Evolutionary conservation across 2,329 filamentous ascomycete species (phyloP).

Genomic region (Fusarium coffeatum): DNA sequence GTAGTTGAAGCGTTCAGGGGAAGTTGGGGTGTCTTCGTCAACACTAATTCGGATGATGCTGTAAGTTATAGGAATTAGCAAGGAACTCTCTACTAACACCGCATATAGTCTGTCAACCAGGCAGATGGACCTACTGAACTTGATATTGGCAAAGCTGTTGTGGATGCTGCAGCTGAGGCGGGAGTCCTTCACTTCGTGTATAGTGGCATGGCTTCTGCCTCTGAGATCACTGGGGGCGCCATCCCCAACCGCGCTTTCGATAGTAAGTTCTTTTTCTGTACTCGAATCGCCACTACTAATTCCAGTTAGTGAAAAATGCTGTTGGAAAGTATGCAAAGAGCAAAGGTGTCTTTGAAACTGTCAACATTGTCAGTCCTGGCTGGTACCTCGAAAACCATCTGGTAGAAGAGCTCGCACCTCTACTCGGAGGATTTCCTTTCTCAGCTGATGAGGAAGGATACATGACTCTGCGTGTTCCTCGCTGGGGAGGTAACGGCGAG

Average conservation of each 20-base stretch:
- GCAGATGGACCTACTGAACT: slow-evolving; percentile 48
- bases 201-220: slow-evolving; percentile 51
- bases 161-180: slow-evolving; percentile 50
- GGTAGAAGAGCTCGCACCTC: slow-evolving; percentile 47
- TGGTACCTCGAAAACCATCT: slow-evolving; percentile 60
- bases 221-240: slow-evolving; percentile 49
- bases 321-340: slow-evolving; percentile 53
- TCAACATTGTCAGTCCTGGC: slow-evolving; percentile 52
- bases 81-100: slow-evolving; percentile 3
- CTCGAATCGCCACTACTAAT: not conserved
- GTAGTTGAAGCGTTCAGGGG: slow-evolving; percentile 46
- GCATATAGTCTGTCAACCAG: slow-evolving; percentile 41
- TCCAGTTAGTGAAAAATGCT: slow-evolving; percentile 51
- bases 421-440: slow-evolving; percentile 57
- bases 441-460: slow-evolving; percentile 51
- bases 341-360: slow-evolving; percentile 50
- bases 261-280: slow-evolving; percentile 39
- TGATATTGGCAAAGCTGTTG: slow-evolving; percentile 51
- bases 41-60: slow-evolving; percentile 50
- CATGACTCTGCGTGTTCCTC: slow-evolving; percentile 52
- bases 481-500: slow-evolving; percentile 53
- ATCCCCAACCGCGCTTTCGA: slow-evolving; percentile 50
- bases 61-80: slow-evolving; percentile 24
- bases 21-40: slow-evolving; percentile 51
- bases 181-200: slow-evolving; percentile 53